Base-by-base conservation (phyloP, 371 early-diverging fungal species). In the Blyttiomyces sp. region DNA sequence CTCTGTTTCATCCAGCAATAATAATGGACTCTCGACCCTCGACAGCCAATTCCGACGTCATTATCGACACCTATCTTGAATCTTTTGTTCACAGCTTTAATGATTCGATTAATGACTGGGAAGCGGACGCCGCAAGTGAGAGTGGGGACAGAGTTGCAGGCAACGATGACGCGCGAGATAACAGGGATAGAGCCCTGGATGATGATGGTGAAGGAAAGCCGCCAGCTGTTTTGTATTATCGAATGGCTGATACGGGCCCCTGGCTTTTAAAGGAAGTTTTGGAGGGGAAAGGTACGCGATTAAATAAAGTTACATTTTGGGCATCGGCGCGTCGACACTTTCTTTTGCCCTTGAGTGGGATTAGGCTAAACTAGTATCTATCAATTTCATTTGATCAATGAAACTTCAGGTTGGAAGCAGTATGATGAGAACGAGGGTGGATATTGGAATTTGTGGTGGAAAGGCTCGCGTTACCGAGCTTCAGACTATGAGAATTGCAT, bases 391-490 rank as follows among this genome's bases (percentile, higher is more conserved):
- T n/a, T n/a, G n/a, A n/a, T n/a, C n/a, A n/a, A n/a, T n/a, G n/a
- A n/a, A n/a, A n/a, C n/a, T 4, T 5, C 45, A 69, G 74, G 74
- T 4, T 73, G 74, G 74, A 39, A 48, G 2, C 66, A 57, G 24
- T 73, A 59, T 34, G 48, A 70, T 32, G 66, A 67, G 31, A 66
- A 61, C 36, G 64, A 70, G 35, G 58, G 48, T 27, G 52, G 57
- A 36, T 73, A 73, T 54, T 76, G 76, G 76, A 76, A 76, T 56
- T 59, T 76, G 28, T 67, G 64, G 61, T 76, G 76, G 76, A 73
- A 71, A 72, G 73, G 74, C 6, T 59, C 67, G 0, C 59, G 71
- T 24, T 74, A 48, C 49, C 57, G 61, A 21, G 19, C 36, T 23
- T 42, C 42, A 19, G 77, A 73, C 4, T 73, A 76, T 53, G 66